A percentile compares a stretch with the other conserved stretches of the same genome.
Evolutionary conservation across 768 basidiomycete species (phyloP).

Genomic region (Pleurotus tuoliensis): DNA sequence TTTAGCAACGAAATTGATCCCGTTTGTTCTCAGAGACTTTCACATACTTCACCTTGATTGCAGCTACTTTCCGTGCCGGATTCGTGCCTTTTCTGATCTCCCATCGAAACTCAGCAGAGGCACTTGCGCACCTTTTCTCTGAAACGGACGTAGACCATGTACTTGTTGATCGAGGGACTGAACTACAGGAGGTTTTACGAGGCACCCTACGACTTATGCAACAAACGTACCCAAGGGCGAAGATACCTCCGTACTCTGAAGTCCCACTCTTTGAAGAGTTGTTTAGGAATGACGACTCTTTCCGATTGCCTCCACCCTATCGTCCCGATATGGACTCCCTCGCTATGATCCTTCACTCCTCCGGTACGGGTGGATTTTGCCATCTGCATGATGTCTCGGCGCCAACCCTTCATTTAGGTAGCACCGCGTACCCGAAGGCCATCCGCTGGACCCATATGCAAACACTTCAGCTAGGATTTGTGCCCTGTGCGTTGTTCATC

Average conservation of each 20-base stretch:
- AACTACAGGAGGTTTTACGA: constrained; percentile 16
- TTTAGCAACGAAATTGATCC: not conserved
- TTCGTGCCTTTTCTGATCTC: constrained; percentile 22
- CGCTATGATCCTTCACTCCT: constrained; percentile 28
- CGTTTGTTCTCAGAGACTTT: constrained; percentile 17
- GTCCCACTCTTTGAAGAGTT: constrained; percentile 18
- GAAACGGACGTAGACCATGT: constrained; percentile 16
- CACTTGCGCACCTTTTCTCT: constrained; percentile 22
- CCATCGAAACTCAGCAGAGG: constrained; percentile 8
- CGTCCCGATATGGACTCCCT: constrained; percentile 8
- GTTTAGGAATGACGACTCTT: constrained; percentile 6
- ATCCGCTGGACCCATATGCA: constrained; percentile 16
- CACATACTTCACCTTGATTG: constrained; percentile 15
- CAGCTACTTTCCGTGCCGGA: constrained; percentile 12
- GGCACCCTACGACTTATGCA: constrained; percentile 16
- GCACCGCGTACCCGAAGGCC: constrained; percentile 27
- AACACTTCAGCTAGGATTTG: constrained; percentile 10
- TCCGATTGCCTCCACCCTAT: constrained; percentile 11
- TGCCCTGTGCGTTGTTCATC: constrained; percentile 7
- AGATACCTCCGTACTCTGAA: constrained; percentile 13
- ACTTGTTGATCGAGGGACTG: constrained; percentile 22
- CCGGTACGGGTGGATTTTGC: constrained; percentile 14
- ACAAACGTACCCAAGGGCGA: constrained; percentile 5
- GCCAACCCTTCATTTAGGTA: constrained; percentile 10
- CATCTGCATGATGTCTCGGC: not conserved